Evolutionary conservation across 371 early-diverging fungal species (phyloP).

Genomic region (Dentiscutata heterogama): DNA sequence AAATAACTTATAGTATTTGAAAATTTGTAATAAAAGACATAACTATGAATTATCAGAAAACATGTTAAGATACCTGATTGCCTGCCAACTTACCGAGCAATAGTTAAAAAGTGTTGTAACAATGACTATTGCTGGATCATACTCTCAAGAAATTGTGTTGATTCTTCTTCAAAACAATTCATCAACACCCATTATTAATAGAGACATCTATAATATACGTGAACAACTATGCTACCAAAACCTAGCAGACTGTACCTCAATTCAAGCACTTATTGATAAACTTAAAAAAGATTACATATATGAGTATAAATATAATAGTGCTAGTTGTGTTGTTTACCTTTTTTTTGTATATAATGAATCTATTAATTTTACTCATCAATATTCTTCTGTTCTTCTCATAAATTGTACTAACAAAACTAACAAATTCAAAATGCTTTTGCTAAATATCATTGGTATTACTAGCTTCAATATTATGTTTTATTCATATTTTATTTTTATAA

Average conservation of each 20-base stretch:
- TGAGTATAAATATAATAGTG: neutral
- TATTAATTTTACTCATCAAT: neutral
- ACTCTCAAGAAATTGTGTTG: neutral
- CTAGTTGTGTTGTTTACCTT: neutral
- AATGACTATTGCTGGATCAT: neutral
- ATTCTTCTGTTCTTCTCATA: neutral
- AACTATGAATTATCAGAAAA: neutral
- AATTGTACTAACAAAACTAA: constrained; percentile 18
- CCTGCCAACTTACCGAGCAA: neutral
- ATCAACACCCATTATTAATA: neutral
- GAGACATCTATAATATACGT: neutral
- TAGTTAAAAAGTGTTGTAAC: neutral
- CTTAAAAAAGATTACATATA: neutral
- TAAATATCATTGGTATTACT: constrained; percentile 10
- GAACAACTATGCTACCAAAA: neutral
- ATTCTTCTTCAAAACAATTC: neutral
- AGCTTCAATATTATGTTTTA: constrained; percentile 16
- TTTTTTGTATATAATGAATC: neutral
- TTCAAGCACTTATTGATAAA: constrained; percentile 9
- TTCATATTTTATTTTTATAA: neutral
- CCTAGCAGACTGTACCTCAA: neutral
- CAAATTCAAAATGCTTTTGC: neutral
- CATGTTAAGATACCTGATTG: neutral
- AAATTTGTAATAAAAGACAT: neutral
- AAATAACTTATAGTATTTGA: neutral